These are phyloP conservation scores for Barnettozyma wickerhamii DNA, from an alignment of 805 yeast genomes.

Conservation along the genomic window DNA sequence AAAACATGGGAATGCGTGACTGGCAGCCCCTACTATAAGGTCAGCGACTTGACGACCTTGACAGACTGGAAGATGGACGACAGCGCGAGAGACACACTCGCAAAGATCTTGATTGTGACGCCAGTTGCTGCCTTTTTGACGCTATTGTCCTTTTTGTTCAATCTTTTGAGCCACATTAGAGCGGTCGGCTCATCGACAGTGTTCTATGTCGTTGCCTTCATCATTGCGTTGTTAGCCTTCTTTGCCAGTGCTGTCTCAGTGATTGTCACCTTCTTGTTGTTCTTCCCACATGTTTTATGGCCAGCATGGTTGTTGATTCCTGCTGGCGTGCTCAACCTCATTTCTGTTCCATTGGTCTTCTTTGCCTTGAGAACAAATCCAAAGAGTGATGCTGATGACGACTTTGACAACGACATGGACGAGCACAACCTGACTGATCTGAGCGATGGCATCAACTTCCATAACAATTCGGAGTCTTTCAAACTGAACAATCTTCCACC, in stretches of 20 bases:
- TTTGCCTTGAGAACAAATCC: conserved; percentile 29
- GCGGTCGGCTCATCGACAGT: conserved; percentile 23
- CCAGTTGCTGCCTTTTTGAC: conserved; percentile 69
- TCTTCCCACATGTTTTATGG: conserved; percentile 66
- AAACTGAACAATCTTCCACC: conserved; percentile 12
- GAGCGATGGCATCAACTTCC: conserved; percentile 21
- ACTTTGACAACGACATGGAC: conserved; percentile 10
- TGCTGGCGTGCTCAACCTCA: conserved; percentile 52
- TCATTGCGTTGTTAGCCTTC: conserved; percentile 46
- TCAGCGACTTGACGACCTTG: conserved; percentile 28
- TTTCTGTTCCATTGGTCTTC: conserved; percentile 47
- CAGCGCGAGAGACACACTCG: conserved; percentile 45
- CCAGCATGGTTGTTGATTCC: conserved; percentile 70
- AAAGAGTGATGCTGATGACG: conserved; percentile 11
- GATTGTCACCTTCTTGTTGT: conserved; percentile 50
- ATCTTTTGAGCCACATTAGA: conserved; percentile 30
- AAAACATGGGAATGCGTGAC: conserved; percentile 36
- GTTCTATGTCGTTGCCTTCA: conserved; percentile 39
- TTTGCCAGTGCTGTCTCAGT: conserved; percentile 50
- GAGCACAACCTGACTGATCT: conserved; percentile 21
- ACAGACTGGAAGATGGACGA: conserved; percentile 46
- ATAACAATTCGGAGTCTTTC: conserved; percentile 10
- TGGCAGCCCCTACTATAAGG: conserved; percentile 36
- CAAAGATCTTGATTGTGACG: conserved; percentile 50
- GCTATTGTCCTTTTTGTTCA: conserved; percentile 39